A percentile compares a stretch with the other conserved stretches of the same genome.
Evolutionary conservation across 2,329 filamentous ascomycete genomes (phyloP).

Genomic region (Ploettnerulaceae sp.): DNA sequence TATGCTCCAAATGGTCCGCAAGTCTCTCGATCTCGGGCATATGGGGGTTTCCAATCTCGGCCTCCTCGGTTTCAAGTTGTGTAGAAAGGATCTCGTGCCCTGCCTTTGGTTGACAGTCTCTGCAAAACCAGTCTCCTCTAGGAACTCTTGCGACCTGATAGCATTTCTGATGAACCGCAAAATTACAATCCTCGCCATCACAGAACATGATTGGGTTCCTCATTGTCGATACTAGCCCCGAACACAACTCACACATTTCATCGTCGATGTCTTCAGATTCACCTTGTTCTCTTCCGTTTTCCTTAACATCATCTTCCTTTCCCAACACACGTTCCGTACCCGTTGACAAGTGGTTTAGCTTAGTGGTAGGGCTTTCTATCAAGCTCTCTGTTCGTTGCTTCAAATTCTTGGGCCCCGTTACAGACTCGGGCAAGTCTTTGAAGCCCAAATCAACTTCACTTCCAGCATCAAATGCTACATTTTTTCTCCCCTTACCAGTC

Average conservation of each 20-base stretch:
- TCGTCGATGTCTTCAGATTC: slow-evolving; percentile 40
- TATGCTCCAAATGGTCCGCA: slow-evolving; percentile 47
- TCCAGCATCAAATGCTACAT: slow-evolving; percentile 46
- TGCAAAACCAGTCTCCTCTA: slow-evolving; percentile 59
- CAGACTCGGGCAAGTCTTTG: slow-evolving; percentile 42
- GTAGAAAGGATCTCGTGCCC: slow-evolving; percentile 7
- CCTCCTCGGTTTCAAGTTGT: slow-evolving; percentile 16
- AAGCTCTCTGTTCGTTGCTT: slow-evolving; percentile 9
- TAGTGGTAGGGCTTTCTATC: slow-evolving; percentile 1
- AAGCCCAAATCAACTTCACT: slow-evolving; percentile 45
- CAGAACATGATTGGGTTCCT: slow-evolving; percentile 61
- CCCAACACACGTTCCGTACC: slow-evolving; percentile 3
- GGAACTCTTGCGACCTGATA: slow-evolving; percentile 54
- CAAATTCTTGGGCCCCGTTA: slow-evolving; percentile 9
- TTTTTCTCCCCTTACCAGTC: slow-evolving; percentile 43
- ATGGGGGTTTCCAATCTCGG: slow-evolving; percentile 37
- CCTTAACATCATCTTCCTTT: slow-evolving; percentile 4
- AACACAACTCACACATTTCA: slow-evolving; percentile 30
- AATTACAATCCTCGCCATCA: slow-evolving; percentile 51
- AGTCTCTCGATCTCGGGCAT: slow-evolving; percentile 55
- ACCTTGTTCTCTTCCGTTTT: slow-evolving; percentile 4
- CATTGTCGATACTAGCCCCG: slow-evolving; percentile 31
- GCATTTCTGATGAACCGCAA: slow-evolving; percentile 57
- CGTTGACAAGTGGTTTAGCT: too few species aligned
- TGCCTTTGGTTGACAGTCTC: slow-evolving; percentile 40